Evolutionary conservation across 495 filamentous ascomycete genomes (phyloP).

Genomic region (Xanthoparmelia taractica): DNA sequence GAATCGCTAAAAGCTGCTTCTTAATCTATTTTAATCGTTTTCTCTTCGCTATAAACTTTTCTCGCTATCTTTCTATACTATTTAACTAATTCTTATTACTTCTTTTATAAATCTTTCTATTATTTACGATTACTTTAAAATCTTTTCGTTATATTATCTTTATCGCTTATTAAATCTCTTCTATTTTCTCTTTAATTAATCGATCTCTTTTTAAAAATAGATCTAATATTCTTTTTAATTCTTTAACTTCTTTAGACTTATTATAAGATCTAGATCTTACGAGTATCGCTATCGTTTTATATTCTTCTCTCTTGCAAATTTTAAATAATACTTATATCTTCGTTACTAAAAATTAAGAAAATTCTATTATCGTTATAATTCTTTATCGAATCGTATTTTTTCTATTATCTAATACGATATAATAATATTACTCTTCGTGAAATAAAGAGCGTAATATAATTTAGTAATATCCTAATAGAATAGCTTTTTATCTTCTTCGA

Average conservation of each 20-base stretch:
- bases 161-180: neutral
- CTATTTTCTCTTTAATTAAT: neutral
- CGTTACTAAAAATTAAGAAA: neutral
- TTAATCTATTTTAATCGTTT: conserved; percentile 4
- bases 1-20: neutral
- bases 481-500: neutral
- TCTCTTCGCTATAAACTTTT: neutral
- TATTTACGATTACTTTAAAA: neutral
- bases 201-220: neutral
- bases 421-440: neutral
- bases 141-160: conserved; percentile 6
- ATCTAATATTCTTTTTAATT: conserved; percentile 3
- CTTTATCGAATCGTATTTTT: conserved; percentile 1
- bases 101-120: neutral
- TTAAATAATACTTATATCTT: neutral
- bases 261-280: neutral
- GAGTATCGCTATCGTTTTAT: neutral
- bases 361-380: neutral
- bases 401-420: neutral
- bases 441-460: neutral
- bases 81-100: neutral
- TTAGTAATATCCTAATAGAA: neutral
- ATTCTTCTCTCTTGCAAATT: neutral
- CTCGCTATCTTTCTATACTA: neutral
- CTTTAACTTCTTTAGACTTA: neutral